These are phyloP conservation scores for Tanacetum coccineum DNA, from an alignment of 129 eudicot genomes.

Conservation along the genomic window DNA sequence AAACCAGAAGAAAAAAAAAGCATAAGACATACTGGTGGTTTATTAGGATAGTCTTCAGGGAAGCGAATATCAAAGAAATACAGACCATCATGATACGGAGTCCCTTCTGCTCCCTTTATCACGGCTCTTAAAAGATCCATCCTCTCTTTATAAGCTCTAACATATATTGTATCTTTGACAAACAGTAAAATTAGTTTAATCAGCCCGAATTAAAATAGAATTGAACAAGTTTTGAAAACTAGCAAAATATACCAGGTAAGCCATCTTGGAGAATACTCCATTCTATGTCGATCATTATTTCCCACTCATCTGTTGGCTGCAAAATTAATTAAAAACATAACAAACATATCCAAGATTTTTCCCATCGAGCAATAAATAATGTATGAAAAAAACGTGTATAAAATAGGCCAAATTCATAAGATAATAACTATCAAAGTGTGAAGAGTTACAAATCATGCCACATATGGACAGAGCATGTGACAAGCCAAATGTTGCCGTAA, in stretches of 20 bases:
- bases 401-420: too few species aligned
- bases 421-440: too few species aligned
- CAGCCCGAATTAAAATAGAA: not conserved
- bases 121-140: conserved; percentile 94
- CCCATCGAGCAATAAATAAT: not conserved
- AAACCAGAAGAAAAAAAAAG: conserved; percentile 17
- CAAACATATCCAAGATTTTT: too few species aligned
- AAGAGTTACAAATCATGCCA: too few species aligned
- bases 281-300: conserved; percentile 55
- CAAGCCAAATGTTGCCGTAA: too few species aligned
- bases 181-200: not conserved
- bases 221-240: not conserved
- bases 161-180: conserved; percentile 52
- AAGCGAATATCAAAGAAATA: conserved; percentile 78
- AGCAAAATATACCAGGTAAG: conserved; percentile 56
- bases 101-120: conserved; percentile 78
- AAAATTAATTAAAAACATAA: not conserved
- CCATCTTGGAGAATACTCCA: conserved; percentile 67
- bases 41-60: conserved; percentile 52
- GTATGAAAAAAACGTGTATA: not conserved
- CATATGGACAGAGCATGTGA: too few species aligned
- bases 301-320: conserved; percentile 54
- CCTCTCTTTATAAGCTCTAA: conserved; percentile 80
- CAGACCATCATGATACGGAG: conserved; percentile 89
- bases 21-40: conserved; percentile 63